These are phyloP conservation scores for Cytospora piceae DNA, from an alignment of 2,329 filamentous ascomycete genomes.

Conservation along the genomic window DNA sequence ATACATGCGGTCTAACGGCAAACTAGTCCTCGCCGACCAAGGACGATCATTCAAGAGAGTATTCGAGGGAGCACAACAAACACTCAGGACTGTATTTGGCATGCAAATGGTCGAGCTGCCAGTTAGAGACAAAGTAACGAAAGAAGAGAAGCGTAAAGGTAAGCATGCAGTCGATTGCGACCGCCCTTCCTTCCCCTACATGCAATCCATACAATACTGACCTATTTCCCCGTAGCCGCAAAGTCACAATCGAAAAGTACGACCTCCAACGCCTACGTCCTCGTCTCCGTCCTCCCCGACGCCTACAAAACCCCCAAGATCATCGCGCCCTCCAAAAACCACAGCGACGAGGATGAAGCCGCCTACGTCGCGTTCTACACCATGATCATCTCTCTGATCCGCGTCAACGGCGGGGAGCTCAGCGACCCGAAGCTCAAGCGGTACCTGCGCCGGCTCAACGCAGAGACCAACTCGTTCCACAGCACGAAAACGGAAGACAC, in stretches of 20 bases:
- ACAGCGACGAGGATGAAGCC: slow-evolving; percentile 70
- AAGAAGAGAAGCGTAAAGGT: slow-evolving; percentile 79
- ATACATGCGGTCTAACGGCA: slow-evolving; percentile 3
- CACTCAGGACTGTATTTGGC: slow-evolving; percentile 76
- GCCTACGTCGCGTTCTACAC: slow-evolving; percentile 82
- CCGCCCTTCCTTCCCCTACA: not conserved
- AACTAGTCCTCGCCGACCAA: slow-evolving; percentile 70
- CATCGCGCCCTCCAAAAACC: slow-evolving; percentile 68
- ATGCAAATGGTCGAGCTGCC: slow-evolving; percentile 91
- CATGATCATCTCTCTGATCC: slow-evolving; percentile 76
- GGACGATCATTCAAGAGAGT: slow-evolving; percentile 74
- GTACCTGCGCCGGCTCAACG: slow-evolving; percentile 74
- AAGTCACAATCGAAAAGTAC: slow-evolving; percentile 52
- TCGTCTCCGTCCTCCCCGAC: slow-evolving; percentile 72
- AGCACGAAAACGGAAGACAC: slow-evolving; percentile 76
- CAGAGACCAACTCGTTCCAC: slow-evolving; percentile 70
- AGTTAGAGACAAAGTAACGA: slow-evolving; percentile 75
- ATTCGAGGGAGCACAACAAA: slow-evolving; percentile 75
- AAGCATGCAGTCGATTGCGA: slow-evolving; percentile 34
- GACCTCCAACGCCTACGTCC: slow-evolving; percentile 73
- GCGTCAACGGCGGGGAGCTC: slow-evolving; percentile 72
- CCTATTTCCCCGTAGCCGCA: slow-evolving; percentile 37
- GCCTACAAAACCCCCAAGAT: slow-evolving; percentile 69
- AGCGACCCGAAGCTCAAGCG: slow-evolving; percentile 78
- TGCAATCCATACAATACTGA: slow-evolving; percentile 1